Evolutionary conservation across 2,329 filamentous ascomycete species (phyloP).

Genomic region (Chrysosporium queenslandicum): DNA sequence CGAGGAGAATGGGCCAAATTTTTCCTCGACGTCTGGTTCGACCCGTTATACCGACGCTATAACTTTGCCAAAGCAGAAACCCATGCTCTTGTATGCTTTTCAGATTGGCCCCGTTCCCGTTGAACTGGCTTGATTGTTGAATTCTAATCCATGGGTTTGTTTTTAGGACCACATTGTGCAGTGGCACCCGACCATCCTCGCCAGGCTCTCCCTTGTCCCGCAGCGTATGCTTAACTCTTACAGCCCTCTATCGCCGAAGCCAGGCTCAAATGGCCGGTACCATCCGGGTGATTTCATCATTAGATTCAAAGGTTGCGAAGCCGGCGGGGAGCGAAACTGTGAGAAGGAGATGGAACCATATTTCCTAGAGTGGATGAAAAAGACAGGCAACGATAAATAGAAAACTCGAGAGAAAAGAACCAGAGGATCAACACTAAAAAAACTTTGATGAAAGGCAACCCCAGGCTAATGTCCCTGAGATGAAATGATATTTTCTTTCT

Average conservation of each 20-base stretch:
- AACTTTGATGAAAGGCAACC: not conserved
- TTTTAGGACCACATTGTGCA: constrained; percentile 72
- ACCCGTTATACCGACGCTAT: constrained; percentile 85
- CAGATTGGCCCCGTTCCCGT: not conserved
- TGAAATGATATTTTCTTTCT: constrained; percentile 7
- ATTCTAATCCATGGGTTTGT: no score
- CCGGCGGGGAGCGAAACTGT: constrained; percentile 51
- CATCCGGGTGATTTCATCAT: constrained; percentile 77
- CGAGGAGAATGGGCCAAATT: constrained; percentile 87
- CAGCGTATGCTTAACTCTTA: constrained; percentile 79
- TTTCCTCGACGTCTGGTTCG: constrained; percentile 91
- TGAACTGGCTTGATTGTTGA: no score
- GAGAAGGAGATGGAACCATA: constrained; percentile 58
- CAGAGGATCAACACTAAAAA: not conserved
- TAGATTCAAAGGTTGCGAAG: constrained; percentile 63
- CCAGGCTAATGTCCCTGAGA: not conserved
- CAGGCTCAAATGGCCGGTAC: constrained; percentile 51
- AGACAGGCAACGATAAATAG: constrained; percentile 12
- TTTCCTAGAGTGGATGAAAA: constrained; percentile 36
- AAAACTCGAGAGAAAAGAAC: not conserved
- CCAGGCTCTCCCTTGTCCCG: constrained; percentile 79
- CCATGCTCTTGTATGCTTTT: constrained; percentile 65
- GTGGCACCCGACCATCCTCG: constrained; percentile 94
- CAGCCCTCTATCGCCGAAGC: constrained; percentile 38
- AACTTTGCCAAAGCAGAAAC: constrained; percentile 92